Evolutionary conservation across 2,329 filamentous ascomycete genomes (phyloP).

Genomic region (Phaeoacremonium minimum): DNA sequence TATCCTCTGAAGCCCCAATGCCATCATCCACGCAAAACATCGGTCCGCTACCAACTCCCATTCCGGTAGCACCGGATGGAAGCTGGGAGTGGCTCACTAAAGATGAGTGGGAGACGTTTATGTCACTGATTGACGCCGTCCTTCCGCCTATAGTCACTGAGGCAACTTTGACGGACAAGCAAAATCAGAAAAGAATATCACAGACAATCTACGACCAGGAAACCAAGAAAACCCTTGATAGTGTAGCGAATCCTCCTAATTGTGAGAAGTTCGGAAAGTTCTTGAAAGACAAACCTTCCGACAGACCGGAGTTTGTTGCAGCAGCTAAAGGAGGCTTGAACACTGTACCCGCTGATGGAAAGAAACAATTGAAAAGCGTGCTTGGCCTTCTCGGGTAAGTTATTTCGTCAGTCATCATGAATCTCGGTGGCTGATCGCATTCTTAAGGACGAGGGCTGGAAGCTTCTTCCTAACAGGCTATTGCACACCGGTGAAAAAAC

Average conservation of each 20-base stretch:
- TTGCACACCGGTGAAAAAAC: conserved; percentile 55
- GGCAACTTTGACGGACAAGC: conserved; percentile 28
- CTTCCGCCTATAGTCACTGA: conserved; percentile 53
- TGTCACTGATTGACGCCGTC: conserved; percentile 51
- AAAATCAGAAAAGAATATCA: conserved; percentile 38
- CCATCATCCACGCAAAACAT: no score
- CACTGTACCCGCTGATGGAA: no score
- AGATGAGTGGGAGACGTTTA: conserved; percentile 53
- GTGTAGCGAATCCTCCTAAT: conserved; percentile 31
- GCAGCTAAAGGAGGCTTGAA: no score
- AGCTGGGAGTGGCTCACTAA: no score
- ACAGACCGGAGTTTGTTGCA: conserved; percentile 48
- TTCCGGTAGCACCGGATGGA: no score
- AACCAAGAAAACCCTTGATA: conserved; percentile 31
- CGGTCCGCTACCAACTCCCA: no score
- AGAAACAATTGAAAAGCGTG: conserved; percentile 30
- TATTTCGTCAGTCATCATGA: no score
- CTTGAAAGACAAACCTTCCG: conserved; percentile 45
- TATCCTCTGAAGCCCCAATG: no score
- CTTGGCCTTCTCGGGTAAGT: conserved; percentile 36
- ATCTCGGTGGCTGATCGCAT: no score
- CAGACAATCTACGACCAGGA: conserved; percentile 43
- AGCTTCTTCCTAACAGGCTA: conserved; percentile 64
- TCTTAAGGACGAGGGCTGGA: conserved; percentile 60
- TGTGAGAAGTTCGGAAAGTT: conserved; percentile 44